These are phyloP conservation scores for Dactylellina leptospora DNA, from an alignment of 2,329 filamentous ascomycete genomes.

Conservation along the genomic window DNA sequence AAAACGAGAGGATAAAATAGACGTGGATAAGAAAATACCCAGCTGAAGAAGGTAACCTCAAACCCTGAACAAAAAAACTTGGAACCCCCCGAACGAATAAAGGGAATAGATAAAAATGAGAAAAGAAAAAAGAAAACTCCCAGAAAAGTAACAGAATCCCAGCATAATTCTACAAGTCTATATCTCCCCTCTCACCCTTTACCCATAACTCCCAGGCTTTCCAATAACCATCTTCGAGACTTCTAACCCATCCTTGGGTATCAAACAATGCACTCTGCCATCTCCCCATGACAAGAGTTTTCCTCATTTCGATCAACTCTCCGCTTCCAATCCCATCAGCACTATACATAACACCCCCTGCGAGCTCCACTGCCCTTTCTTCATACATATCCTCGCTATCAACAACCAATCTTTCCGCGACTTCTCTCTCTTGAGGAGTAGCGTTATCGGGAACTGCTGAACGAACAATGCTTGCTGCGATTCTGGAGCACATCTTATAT, in stretches of 20 bases:
- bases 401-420: constrained; percentile 76
- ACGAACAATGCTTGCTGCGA: constrained; percentile 92
- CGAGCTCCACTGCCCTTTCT: constrained; percentile 75
- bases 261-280: constrained; percentile 91
- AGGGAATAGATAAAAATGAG: constrained; percentile 13
- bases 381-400: constrained; percentile 80
- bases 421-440: constrained; percentile 72
- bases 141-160: constrained; percentile 18
- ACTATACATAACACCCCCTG: constrained; percentile 70
- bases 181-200: constrained; percentile 85
- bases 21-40: neutral
- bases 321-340: constrained; percentile 69
- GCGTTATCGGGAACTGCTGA: constrained; percentile 79
- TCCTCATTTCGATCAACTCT: constrained; percentile 79
- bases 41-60: no score
- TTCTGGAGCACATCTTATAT: constrained; percentile 99
- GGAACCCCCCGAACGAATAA: constrained; percentile 20
- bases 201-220: constrained; percentile 91
- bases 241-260: constrained; percentile 86
- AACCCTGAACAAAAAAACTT: constrained; percentile 12
- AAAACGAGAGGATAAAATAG: constrained; percentile 30
- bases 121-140: constrained; percentile 22
- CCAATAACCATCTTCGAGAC: constrained; percentile 87
- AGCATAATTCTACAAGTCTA: constrained; percentile 70
- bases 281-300: constrained; percentile 80